Evolutionary conservation across 495 filamentous ascomycete species (phyloP), one percentile per base, ranked within the genome.

Genomic region (Aspergillus campestris): DNA sequence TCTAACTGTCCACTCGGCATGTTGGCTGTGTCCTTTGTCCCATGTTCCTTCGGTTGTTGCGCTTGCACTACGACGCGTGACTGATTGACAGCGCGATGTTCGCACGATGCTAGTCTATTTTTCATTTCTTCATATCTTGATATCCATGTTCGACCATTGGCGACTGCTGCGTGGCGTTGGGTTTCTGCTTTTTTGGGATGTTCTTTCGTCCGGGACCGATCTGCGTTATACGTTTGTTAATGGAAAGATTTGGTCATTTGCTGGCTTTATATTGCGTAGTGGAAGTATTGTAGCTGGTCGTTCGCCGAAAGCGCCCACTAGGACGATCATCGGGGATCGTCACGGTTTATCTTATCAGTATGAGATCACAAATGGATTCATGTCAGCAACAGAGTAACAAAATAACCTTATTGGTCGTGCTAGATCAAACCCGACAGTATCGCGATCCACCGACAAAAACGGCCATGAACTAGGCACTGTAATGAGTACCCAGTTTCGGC

Each of bases 71-170:
- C 4, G 18, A 24, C 18, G 18, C 18, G 18, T 24, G 18, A 45
- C 53, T 58, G 36, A 38, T 38, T 62, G 49, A 58, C 45, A 51
- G 55, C 44, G 54, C 53, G 38, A 4, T 31, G 8, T 6, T 53
- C 44, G 18, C 18, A 24, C 18, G 50, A 51, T 56, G 54, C 37
- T 31, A 52, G 31, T 47, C 35, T 39, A 13, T 48, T 51, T 40
- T 42, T 42, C 15, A 31, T 42, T 57, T 48, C 31, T 49, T 44
- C 44, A 31, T 52, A 48, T 51, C 48, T 66, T 68, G 65, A 70
- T 70, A 70, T 68, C 65, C 65, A 60, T 60, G 55, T 63, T 55
- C 50, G 41, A 48, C 30, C 46, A 48, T 52, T 46, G 64, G 65
- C 63, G 63, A 67, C 54, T 58, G 61, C 56, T 53, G 53, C 50